Evolutionary conservation across 768 basidiomycete genomes (phyloP), one percentile per base, ranked within the genome.

Genomic region (Amanita pallidorosea): DNA sequence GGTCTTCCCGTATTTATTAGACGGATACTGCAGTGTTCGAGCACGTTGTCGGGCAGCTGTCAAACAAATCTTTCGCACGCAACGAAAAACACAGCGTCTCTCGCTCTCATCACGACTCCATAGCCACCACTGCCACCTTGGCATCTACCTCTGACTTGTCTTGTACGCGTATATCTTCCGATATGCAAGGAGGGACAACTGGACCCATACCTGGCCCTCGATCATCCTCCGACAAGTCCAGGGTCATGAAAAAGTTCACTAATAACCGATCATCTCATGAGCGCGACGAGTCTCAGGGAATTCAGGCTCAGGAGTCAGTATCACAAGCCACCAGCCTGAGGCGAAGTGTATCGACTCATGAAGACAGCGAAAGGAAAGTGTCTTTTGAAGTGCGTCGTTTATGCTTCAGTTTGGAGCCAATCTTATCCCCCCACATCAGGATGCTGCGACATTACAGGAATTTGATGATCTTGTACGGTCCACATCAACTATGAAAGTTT

Each of bases 391-490:
- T 60, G 17, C 47, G 31, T 47, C 11, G 37, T 18, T 3, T 51
- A 25, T 22, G 36, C 41, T 27, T 55, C 57, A 18, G 46, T 52
- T 47, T 40, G 51, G 41, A 23, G 49, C 37, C 38, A 7, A 23
- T 45, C 15, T 40, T 45, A 54, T 46, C 53, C 22, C 47, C 18
- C 46, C 11, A 45, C 46, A 54, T 36, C 58, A 86, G 80, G 77
- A 81, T 61, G 64, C 77, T 61, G 62, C 70, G 55, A 63, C 76
- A 58, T 71, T 79, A 51, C 83, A 86, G 55, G 88, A 95, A 63
- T 97, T 98, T 64, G 94, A 98, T 66, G 83, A 91, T 65, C 72
- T 97, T 65, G 85, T 98, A 81, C 81, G 80, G 47, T 91, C 88
- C 53, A 80, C 85, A 53, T 75, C 85, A 52, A 97, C 94, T 17